phyloP scores from a whole-genome alignment of 2,329 filamentous ascomycete species.

The Fusarium sororula region DNA sequence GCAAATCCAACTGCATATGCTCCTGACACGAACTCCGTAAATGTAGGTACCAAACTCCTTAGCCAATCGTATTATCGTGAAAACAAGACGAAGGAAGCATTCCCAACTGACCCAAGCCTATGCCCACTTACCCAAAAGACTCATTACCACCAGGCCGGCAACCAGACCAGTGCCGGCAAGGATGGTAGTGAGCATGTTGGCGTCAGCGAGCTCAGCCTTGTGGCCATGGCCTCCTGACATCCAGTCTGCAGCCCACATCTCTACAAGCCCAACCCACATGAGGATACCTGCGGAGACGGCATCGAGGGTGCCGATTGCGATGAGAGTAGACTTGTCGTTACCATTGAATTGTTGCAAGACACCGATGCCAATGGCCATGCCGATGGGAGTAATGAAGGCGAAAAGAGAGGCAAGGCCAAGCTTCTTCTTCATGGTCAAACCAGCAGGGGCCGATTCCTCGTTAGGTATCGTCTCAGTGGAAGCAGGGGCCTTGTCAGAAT shows the following conservation, averaged over 20 bases:
- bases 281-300: conserved; percentile 79
- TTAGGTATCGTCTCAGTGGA: conserved; percentile 34
- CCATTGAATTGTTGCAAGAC: conserved; percentile 77
- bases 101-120: conserved; percentile 44
- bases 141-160: conserved; percentile 74
- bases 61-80: background rate
- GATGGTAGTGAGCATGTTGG: conserved; percentile 57
- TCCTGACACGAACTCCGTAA: conserved; percentile 20
- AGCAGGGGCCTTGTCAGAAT: conserved; percentile 42
- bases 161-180: conserved; percentile 65
- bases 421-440: conserved; percentile 59
- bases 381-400: conserved; percentile 76
- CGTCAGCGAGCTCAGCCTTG: conserved; percentile 61
- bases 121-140: conserved; percentile 79
- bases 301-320: conserved; percentile 78
- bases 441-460: conserved; percentile 15
- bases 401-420: conserved; percentile 70
- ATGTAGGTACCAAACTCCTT: conserved; percentile 10
- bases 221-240: conserved; percentile 56
- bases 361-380: conserved; percentile 83
- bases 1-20: conserved; percentile 4
- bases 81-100: background rate
- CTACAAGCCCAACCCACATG: conserved; percentile 81
- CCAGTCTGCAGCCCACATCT: conserved; percentile 84
- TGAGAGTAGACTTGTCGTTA: conserved; percentile 72